A percentile compares a stretch with the other conserved stretches of the same genome.
These are phyloP conservation scores for Tricharina praecox DNA, from an alignment of 495 filamentous ascomycete genomes.

Conservation along the genomic window DNA sequence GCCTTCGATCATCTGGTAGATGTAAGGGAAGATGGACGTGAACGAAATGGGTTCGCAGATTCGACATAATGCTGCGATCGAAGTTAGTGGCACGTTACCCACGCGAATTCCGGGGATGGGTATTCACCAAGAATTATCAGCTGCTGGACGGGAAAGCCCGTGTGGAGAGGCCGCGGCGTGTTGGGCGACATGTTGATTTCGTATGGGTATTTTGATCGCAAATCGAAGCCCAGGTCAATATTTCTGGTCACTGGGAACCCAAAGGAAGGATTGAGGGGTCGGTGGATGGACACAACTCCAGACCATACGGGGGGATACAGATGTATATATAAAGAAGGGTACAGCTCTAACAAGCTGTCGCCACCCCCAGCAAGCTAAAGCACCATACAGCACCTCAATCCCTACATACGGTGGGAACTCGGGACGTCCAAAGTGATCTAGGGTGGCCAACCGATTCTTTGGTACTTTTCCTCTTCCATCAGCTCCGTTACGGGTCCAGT, in stretches of 20 bases:
- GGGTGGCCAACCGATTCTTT: too few relatives aligned
- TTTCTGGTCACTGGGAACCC: too few relatives aligned
- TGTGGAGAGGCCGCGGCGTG: background rate
- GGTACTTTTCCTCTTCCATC: too few relatives aligned
- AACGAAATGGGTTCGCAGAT: slow-evolving; percentile 98
- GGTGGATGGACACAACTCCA: background rate
- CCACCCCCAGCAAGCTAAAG: too few relatives aligned
- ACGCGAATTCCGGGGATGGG: slow-evolving; percentile 1
- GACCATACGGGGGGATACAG: background rate
- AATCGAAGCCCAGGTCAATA: too few relatives aligned
- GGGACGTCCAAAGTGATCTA: too few relatives aligned
- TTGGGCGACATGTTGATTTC: background rate
- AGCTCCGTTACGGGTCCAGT: too few relatives aligned
- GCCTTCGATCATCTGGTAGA: slow-evolving; percentile 91
- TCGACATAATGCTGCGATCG: slow-evolving; percentile 57
- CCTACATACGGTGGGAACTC: too few relatives aligned
- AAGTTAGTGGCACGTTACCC: slow-evolving; percentile 26
- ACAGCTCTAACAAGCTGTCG: too few relatives aligned
- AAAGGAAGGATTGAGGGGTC: background rate
- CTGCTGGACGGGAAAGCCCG: slow-evolving; percentile 40
- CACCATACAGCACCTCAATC: too few relatives aligned
- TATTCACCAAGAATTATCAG: slow-evolving; percentile 55
- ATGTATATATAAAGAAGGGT: background rate
- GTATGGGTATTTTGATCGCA: too few relatives aligned
- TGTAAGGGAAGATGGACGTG: slow-evolving; percentile 98